Evolutionary conservation across 139 green algal species (phyloP), one percentile per base, ranked within the genome.

Genomic region (Pleodorina starrii): DNA sequence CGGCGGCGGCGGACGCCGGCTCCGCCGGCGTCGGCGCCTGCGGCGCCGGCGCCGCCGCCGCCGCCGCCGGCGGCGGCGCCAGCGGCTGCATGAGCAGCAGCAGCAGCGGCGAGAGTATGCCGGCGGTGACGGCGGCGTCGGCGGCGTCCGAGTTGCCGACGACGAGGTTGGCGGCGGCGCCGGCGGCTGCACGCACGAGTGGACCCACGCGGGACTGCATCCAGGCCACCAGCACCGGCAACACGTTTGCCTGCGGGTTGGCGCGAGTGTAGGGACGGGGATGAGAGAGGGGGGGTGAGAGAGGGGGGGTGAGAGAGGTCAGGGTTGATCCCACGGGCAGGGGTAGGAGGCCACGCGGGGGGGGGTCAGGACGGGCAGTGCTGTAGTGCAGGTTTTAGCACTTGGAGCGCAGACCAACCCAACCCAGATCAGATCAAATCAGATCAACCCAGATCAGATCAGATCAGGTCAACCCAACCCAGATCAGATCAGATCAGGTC

Each of bases 191-290:
- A 21, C 76, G 76, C 10, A 84, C n/a, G 5, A 83, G 46, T 44
- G 75, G 46, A 1, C 75, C 75, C 25, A 17, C 29, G 5, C 75
- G 23, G 43, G 40, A 63, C 38, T n/a, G n/a, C 75, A 83, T 57
- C 75, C 75, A 83, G 29, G 75, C 44, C 75, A 57, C 75, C 75
- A 83, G 75, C 46, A 83, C 75, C n/a, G 75, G 75, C 46, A 83
- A 25, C 29, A 83, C 46, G 48, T 57, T 57, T 7, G 75, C 75
- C 75, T 83, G 75, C 3, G 29, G 75, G 54, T 25, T 21, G 9
- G 6, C 54, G 5, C 29, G 7, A 32, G 54, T 66, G 54, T 66
- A 66, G 25, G 54, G 25, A 66, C 54, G 9, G 54, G 21, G 29
- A 66, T 66, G 54, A 21, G 9, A 12, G n/a, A n/a, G n/a, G n/a